Conservation (phyloP, 495 filamentous ascomycete species). For the Penicillium cinerascens region DNA sequence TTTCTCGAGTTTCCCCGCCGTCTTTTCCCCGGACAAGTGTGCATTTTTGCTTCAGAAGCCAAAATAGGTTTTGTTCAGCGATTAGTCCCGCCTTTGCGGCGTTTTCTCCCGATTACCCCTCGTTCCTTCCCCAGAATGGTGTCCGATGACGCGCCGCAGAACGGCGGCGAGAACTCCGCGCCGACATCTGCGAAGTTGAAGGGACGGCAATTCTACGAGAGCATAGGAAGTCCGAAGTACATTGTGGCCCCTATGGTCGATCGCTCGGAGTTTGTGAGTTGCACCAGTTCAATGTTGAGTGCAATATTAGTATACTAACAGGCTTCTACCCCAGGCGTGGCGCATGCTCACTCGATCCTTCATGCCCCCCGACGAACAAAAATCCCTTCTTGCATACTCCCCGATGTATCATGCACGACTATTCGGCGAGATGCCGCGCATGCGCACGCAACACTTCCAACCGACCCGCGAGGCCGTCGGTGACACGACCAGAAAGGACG, state of each 20-base stretch:
- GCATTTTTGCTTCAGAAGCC: conserved; percentile 4
- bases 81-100: conserved; percentile 32
- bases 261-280: conserved; percentile 88
- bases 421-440: conserved; percentile 69
- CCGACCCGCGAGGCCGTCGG: conserved; percentile 49
- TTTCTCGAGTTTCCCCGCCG: background rate
- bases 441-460: conserved; percentile 75
- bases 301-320: conserved; percentile 15
- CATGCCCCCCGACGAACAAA: conserved; percentile 58
- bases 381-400: conserved; percentile 72
- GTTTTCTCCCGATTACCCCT: conserved; percentile 2
- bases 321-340: conserved; percentile 65
- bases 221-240: conserved; percentile 83
- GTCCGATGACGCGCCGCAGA: conserved; percentile 19
- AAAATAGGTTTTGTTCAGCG: conserved; percentile 35
- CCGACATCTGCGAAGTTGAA: conserved; percentile 57
- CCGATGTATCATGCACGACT: conserved; percentile 94
- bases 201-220: conserved; percentile 88
- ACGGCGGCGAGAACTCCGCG: conserved; percentile 15
- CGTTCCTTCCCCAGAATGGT: conserved; percentile 27
- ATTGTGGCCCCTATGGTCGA: conserved; percentile 98
- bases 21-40: conserved; percentile 1
- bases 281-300: background rate
- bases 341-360: conserved; percentile 91
- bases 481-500: conserved; percentile 16